Conservation (phyloP, 2,329 filamentous ascomycete genomes). For the Xylaria polymorpha region DNA sequence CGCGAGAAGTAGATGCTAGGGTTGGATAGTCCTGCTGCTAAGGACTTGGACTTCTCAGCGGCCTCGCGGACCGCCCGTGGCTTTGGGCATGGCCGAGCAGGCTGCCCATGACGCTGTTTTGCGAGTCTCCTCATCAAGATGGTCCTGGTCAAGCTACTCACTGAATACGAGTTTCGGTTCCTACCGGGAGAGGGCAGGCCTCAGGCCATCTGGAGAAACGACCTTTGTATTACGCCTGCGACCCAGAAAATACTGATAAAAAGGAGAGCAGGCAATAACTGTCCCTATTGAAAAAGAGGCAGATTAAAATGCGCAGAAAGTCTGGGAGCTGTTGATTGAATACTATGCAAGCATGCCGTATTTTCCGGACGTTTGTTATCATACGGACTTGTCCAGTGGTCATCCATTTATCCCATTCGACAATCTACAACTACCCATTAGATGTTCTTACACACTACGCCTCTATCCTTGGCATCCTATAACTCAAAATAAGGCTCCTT, state of each 20-base stretch:
- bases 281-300: not conserved
- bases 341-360: not conserved
- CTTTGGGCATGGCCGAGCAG: slow-evolving; percentile 53
- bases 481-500: not conserved
- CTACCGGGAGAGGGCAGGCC: slow-evolving; percentile 39
- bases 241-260: slow-evolving; percentile 28
- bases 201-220: slow-evolving; percentile 38
- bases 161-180: slow-evolving; percentile 48
- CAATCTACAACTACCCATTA: not conserved
- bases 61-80: slow-evolving; percentile 48
- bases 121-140: slow-evolving; percentile 49
- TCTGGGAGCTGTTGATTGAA: not conserved
- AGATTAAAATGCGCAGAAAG: not conserved
- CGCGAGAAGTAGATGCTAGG: slow-evolving; percentile 32
- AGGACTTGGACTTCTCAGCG: slow-evolving; percentile 36
- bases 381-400: not conserved
- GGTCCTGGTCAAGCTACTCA: slow-evolving; percentile 45
- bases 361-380: not conserved
- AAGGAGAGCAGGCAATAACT: not conserved
- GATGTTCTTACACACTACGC: not conserved
- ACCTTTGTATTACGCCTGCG: slow-evolving; percentile 44
- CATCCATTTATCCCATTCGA: not conserved
- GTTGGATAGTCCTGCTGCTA: slow-evolving; percentile 24
- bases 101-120: slow-evolving; percentile 51
- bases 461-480: not conserved